Base-by-base conservation (phyloP, 2,329 filamentous ascomycete genomes). In the Fusarium paranaense region DNA sequence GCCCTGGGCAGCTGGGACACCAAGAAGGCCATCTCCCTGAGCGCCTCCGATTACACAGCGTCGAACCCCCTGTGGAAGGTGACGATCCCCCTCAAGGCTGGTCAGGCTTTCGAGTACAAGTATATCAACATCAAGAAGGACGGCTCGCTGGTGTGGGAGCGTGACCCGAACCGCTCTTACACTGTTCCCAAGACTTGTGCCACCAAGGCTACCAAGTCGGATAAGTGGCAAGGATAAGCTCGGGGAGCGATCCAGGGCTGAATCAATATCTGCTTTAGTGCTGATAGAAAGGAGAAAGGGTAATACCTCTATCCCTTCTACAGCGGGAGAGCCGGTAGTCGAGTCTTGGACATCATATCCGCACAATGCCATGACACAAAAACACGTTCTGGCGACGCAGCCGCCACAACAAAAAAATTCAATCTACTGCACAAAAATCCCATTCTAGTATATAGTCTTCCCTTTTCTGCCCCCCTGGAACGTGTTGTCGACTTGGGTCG, bases 1-100 rank as follows among this genome's bases (percentile, higher is more conserved):
- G 83, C 87, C 33, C 87, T 95, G 9, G 92, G 92, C 11, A 86
- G 79, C 75, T 95, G 93, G 93, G 84, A 90, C 68, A 84, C 87
- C 0, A 78, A 71, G 50, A 84, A 82, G 32, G 92, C 89, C 0
- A 77, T 93, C 3, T 76, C 88, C 0, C 84, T 95, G 22, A 88
- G 86, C 54, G 89, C 92, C 3, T 84, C 82, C 18, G 78, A 85
- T 20, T 95, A 94, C 79, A 91, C 90, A 0, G 75, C 83, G 3
- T 82, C 80, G 37, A 90, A 92, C 75, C 90, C 89, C 1, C 73
- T 93, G 7, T 95, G 93, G 93, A 86, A 83, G 54, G 86, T 81
- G 0, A 88, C 87, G 0, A 78, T 94, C 32, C 83, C 82, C 2
- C 81, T 95, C 18, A 81, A 85, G 0, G 85, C 89, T 0, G 92